These are phyloP conservation scores for Balakata baccata DNA, from an alignment of 345 rosid species.

Conservation along the genomic window DNA sequence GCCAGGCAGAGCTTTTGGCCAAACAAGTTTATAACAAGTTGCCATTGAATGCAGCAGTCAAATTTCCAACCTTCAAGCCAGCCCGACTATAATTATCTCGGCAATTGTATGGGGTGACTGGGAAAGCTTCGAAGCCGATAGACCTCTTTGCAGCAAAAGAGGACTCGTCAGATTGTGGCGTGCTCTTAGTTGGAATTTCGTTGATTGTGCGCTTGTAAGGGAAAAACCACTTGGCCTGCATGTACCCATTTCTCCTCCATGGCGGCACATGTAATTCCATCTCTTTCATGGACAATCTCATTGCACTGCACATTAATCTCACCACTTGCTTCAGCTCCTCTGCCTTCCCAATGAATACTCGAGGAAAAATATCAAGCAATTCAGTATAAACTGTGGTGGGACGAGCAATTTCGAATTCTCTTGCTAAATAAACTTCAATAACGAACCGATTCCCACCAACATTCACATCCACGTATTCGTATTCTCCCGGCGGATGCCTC, in stretches of 20 bases:
- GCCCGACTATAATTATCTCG: slow-evolving; percentile 16
- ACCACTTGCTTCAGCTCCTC: slow-evolving; percentile 55
- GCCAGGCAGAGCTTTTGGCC: too few relatives aligned
- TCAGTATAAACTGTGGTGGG: slow-evolving; percentile 45
- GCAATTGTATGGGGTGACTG: slow-evolving; percentile 19
- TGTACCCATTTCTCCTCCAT: slow-evolving; percentile 72
- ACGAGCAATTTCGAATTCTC: slow-evolving; percentile 66
- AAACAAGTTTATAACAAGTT: too few relatives aligned
- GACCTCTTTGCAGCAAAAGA: slow-evolving; percentile 6
- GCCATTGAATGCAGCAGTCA: slow-evolving; percentile 31
- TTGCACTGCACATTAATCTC: slow-evolving; percentile 61
- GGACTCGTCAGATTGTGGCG: background rate
- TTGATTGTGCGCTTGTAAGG: slow-evolving; percentile 60
- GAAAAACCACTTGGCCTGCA: slow-evolving; percentile 83
- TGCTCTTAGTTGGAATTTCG: slow-evolving; percentile 9
- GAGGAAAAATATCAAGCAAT: slow-evolving; percentile 44
- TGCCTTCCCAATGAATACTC: slow-evolving; percentile 46
- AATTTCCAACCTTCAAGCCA: slow-evolving; percentile 33
- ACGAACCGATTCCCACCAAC: slow-evolving; percentile 44
- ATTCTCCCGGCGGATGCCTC: slow-evolving; percentile 52
- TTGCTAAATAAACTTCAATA: slow-evolving; percentile 50
- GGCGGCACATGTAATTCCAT: slow-evolving; percentile 56
- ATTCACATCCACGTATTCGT: slow-evolving; percentile 65
- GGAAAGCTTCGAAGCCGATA: slow-evolving; percentile 29
- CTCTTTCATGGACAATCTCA: slow-evolving; percentile 52